Conservation (phyloP, 164 flowering plant genomes). For the Sedum album region DNA sequence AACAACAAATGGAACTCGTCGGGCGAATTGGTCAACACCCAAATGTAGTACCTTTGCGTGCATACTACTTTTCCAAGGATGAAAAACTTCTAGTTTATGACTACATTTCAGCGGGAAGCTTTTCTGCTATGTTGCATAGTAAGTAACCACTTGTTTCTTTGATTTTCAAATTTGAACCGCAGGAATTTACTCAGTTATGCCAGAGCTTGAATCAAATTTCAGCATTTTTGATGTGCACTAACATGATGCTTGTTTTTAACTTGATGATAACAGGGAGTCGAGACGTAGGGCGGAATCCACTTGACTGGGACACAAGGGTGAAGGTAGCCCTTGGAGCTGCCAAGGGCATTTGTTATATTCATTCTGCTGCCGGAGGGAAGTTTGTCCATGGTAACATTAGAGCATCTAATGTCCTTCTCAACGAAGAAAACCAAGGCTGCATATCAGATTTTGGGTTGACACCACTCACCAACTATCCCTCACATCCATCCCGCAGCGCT, state of each 20-base stretch:
- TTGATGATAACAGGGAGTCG: slow-evolving; percentile 26
- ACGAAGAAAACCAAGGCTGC: slow-evolving; percentile 27
- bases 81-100: slow-evolving; percentile 62
- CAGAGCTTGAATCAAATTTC: background rate
- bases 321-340: slow-evolving; percentile 44
- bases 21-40: slow-evolving; percentile 43
- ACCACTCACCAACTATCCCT: slow-evolving; percentile 31
- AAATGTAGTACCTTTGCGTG: slow-evolving; percentile 48
- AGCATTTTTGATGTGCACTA: no score
- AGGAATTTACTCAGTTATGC: no score
- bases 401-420: slow-evolving; percentile 49
- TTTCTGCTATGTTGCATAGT: slow-evolving; percentile 53
- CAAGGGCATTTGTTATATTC: slow-evolving; percentile 44
- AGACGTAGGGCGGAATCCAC: slow-evolving; percentile 29
- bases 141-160: slow-evolving; percentile 2
- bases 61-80: slow-evolving; percentile 64
- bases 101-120: slow-evolving; percentile 34
- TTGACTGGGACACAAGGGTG: slow-evolving; percentile 49
- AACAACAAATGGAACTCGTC: slow-evolving; percentile 56
- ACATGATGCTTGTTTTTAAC: background rate
- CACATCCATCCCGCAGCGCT: slow-evolving; percentile 22
- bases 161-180: background rate
- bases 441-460: slow-evolving; percentile 46
- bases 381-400: slow-evolving; percentile 53
- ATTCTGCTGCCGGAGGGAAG: slow-evolving; percentile 35